Evolutionary conservation across 352 stramenopile genomes (phyloP), one percentile per base, ranked within the genome.

Genomic region (Globisporangium heterothallicum): DNA sequence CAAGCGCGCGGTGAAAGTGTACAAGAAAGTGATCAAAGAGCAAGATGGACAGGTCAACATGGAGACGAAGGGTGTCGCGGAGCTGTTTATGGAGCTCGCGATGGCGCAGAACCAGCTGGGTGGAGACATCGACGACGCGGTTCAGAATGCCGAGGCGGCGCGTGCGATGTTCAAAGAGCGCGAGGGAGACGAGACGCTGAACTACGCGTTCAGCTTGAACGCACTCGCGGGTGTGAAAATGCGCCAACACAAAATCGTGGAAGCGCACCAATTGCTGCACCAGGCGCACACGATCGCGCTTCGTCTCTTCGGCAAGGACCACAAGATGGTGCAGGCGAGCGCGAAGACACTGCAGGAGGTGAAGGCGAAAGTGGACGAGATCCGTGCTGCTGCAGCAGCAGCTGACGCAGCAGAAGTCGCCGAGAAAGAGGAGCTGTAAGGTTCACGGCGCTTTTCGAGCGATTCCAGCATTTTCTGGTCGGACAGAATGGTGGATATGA

Each of bases 191-290:
- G 66, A 77, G 7, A 78, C 81, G 52, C 53, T 92, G 22, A 25
- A 69, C 24, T 87, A 88, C 49, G 84, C 84, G 13, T 94, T 94
- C 50, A 86, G 69, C 43, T 72, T 92, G 34, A 94, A 94, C 40
- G 70, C 81, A n/a, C 46, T 92, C 40, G 81, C 81, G 0, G 84
- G 84, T 7, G 80, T 92, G 12, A 71, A 80, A 29, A 91, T 91
- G 72, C 70, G 74, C 6, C 66, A 84, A 57, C 63, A 78, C 41
- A 65, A 82, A 24, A 68, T 84, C 48, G 61, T 68, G 19, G 70
- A 83, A 0, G 70, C 78, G 4, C 75, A 88, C 64, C 27, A 70
- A 40, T 54, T 89, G 53, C 65, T 94, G 32, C 60, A 86, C 40
- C 55, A 79, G 14, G 80, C 84, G 24, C 79, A 94, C 47, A 26